Base-by-base conservation (phyloP, 352 stramenopile species). In the Pythium plurisporium region DNA sequence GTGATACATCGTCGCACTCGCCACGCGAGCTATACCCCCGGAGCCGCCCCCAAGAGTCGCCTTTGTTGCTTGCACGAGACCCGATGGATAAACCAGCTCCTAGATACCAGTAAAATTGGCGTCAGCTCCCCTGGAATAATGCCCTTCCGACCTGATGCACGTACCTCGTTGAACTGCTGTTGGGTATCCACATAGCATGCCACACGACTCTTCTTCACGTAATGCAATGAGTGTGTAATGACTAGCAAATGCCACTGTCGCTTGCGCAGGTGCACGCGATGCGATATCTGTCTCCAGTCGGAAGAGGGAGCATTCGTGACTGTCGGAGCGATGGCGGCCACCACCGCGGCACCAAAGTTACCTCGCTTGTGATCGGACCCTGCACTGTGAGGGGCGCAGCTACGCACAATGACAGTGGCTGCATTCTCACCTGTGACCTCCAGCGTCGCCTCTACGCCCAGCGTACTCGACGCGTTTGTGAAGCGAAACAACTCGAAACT, bases 181-280 rank as follows among this genome's bases (percentile, higher is more conserved):
- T 73, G 72, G 7, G 54, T 73, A 26, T 93, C 79, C 11, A 94
- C 64, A 47, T 77, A 78, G 52, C 82, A 91, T 37, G 79, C 80
- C 27, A 94, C 79, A 59, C 83, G 82, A 51, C 85, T 94, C 63
- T 91, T 91, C 52, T 88, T 90, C 19, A 94, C 76, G 60, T 94
- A 94, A 27, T 91, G 85, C 27, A 91, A 65, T 26, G 79, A 90
- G 51, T 94, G 85, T 2, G 76, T 73, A 22, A 94, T 61, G 15
- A 91, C 75, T 1, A 94, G 40, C 12, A 93, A 44, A 54, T 94
- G 85, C 85, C 85, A 94, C 45, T 75, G 41, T 3, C 68, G 69
- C 12, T 40, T 31, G 23, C 15, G 65, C 58, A 44, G 62, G 42
- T 30, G 75, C 6, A 92, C 72, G 29, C 66, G 72, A 38, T 70